Evolutionary conservation across 257 asterid genomes (phyloP).

Genomic region (Solanum tacnaense): DNA sequence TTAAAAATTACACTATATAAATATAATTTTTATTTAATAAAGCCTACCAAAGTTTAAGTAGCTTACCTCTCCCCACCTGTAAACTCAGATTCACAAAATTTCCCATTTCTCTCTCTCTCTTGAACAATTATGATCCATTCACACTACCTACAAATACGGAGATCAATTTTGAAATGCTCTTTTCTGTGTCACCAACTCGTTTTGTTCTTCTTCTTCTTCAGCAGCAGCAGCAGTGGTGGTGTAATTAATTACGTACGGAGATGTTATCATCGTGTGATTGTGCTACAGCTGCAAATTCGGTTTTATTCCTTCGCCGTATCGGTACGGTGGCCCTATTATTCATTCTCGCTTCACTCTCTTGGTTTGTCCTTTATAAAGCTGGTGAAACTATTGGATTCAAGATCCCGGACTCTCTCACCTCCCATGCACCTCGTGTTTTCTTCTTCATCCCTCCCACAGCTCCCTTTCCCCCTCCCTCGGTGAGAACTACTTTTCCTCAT

Average conservation of each 20-base stretch:
- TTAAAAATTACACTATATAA: too few species aligned
- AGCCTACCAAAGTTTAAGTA: too few species aligned
- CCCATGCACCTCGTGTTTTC: not conserved
- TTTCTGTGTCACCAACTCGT: not conserved
- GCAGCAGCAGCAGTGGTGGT: not conserved
- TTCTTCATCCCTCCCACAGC: not conserved
- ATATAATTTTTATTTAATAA: too few species aligned
- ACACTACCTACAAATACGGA: not conserved
- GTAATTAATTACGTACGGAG: not conserved
- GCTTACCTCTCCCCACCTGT: not conserved
- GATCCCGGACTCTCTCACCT: not conserved
- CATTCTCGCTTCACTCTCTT: constrained; percentile 1
- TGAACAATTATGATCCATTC: not conserved
- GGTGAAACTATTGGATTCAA: constrained; percentile 10
- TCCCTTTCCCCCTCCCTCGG: not conserved
- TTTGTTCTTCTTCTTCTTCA: not conserved
- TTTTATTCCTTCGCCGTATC: constrained; percentile 2
- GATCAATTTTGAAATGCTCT: not conserved
- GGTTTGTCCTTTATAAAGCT: constrained; percentile 17
- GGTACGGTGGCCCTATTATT: not conserved
- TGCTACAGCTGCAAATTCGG: not conserved
- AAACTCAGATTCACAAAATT: not conserved
- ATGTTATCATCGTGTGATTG: not conserved
- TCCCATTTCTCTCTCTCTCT: not conserved
- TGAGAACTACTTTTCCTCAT: not conserved